Base-by-base conservation (phyloP, 257 asterid genomes). In the Dorcoceras hygrometricum region DNA sequence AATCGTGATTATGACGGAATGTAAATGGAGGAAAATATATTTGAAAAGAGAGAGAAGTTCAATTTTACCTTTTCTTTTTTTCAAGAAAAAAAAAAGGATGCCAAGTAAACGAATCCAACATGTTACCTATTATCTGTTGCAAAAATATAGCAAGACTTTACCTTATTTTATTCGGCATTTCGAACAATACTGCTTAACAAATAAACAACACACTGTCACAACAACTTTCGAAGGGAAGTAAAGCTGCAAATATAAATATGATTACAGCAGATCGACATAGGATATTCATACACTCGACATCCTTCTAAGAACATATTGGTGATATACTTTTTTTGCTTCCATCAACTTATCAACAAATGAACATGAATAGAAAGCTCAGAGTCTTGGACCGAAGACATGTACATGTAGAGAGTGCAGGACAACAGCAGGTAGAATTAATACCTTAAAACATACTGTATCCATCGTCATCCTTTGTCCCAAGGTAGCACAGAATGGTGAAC, bases 401-500 rank as follows among this genome's bases (percentile, higher is more conserved):
- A 7, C 36, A 2, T 12, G 50, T 12, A 12, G 5, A 34, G 43
- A 11, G 5, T 3, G 8, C 1, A 11, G 50, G n/a, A 39, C 53
- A 46, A 46, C 53, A 50, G 60, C 39, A 34, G 32, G 25, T 56
- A 22, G 61, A 56, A 3, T 70, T 73, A 18, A 60, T 48, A 36
- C 4, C 72, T 73, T 80, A 91, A 60, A 86, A 72, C 86, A 69
- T 76, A 59, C 69, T 76, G 78, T 89, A 91, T 46, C 85, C 87
- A 25, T 85, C 92, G 46, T 87, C 88, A 9, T 80, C 83, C 20
- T 39, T 70, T 61, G 78, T 77, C 70, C 84, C 90, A 59, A 91
- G 62, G 75, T 59, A 84, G 77, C 93, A 89, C 68, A 92, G 61
- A 73, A 92, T 79, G 62, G 96, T 86, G 65, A 76, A 54, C 22